These are phyloP conservation scores for Spergularia bocconei DNA, from an alignment of 148 eudicot species.

Conservation along the genomic window DNA sequence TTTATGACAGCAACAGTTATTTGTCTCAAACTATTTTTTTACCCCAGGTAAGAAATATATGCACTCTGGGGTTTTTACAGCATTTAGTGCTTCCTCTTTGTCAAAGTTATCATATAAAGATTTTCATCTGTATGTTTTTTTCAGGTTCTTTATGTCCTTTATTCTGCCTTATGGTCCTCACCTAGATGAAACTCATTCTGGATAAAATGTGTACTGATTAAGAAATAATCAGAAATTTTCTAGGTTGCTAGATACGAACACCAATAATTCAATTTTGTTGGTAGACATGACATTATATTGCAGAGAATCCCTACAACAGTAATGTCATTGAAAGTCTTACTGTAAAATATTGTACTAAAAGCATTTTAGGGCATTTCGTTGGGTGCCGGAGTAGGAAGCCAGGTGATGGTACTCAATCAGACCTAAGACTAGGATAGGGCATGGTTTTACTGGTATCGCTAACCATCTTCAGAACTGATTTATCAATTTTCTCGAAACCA, in stretches of 20 bases:
- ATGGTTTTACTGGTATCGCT: too few species aligned
- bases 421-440: too few species aligned
- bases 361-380: background rate
- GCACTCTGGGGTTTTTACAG: background rate
- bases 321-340: background rate
- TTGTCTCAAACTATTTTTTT: background rate
- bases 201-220: background rate
- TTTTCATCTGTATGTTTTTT: background rate
- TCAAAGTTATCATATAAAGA: background rate
- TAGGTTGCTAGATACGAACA: background rate
- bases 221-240: background rate
- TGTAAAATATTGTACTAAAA: background rate
- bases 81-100: conserved; percentile 1
- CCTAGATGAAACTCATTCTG: background rate
- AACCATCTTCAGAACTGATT: too few species aligned
- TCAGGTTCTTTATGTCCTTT: background rate
- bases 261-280: background rate
- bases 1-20: background rate
- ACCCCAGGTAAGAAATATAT: background rate
- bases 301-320: background rate
- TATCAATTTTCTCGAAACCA: too few species aligned
- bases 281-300: background rate
- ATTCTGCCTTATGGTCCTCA: conserved; percentile 5
- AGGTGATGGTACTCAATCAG: too few species aligned
- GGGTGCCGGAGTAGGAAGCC: too few species aligned